These are phyloP conservation scores for Bruguiera hainesii DNA, from an alignment of 441 rosid genomes.

Conservation along the genomic window DNA sequence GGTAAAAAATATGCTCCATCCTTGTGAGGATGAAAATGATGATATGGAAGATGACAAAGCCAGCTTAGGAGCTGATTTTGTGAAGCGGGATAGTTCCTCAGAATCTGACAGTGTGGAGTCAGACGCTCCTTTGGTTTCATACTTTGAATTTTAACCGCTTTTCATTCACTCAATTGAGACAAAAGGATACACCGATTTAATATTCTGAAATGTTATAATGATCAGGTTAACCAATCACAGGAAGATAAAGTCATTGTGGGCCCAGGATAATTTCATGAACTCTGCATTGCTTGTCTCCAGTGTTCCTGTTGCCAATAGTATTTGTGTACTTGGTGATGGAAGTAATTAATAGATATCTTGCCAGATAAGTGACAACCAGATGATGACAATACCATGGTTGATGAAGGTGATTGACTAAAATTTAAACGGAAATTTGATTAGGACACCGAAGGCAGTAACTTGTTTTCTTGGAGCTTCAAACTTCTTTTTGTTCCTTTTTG, in stretches of 20 bases:
- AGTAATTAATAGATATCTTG: constrained; percentile 24
- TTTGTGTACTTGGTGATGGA: constrained; percentile 7
- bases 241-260: constrained; percentile 53
- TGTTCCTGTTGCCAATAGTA: background rate
- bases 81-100: constrained; percentile 49
- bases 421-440: background rate
- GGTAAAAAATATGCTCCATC: constrained; percentile 97
- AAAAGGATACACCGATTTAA: background rate
- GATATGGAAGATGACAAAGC: constrained; percentile 65
- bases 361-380: constrained; percentile 53
- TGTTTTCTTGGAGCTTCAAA: background rate
- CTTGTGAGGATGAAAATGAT: constrained; percentile 86
- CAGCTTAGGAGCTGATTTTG: constrained; percentile 60
- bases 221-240: constrained; percentile 59
- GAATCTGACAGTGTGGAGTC: constrained; percentile 65
- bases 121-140: constrained; percentile 3
- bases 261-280: constrained; percentile 50
- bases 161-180: background rate
- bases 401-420: constrained; percentile 45
- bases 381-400: constrained; percentile 48
- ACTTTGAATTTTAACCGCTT: background rate
- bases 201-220: constrained; percentile 14
- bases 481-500: background rate
- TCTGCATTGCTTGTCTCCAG: background rate
- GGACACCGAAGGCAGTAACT: background rate